Base-by-base conservation (phyloP, 2,329 filamentous ascomycete genomes). In the Pseudopithomyces maydicus region DNA sequence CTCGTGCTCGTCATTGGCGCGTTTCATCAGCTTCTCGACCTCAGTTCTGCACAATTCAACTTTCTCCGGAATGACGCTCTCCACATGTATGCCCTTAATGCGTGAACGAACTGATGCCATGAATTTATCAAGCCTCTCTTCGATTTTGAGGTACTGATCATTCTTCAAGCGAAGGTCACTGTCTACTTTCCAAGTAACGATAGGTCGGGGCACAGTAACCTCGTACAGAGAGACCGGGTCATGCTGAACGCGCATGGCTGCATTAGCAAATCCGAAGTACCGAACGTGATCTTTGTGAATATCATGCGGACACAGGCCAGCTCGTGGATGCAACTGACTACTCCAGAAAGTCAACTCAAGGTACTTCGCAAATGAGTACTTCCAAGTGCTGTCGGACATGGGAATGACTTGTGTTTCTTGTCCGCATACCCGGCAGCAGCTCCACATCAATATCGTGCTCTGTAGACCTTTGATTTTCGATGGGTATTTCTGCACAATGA, bases 271-370 rank as follows among this genome's bases (percentile, higher is more conserved):
- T 43, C 92, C 91, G 75, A 99, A 99, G 74, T 94, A 98, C 29
- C 94, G 88, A 48, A 97, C 85, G 73, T 98, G 94, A 67, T 99
- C 91, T 58, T 89, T 88, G 74, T 97, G 92, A 56, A 97, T 88
- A 71, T 99, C 94, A 72, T 99, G 95, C 15, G 90, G 86, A 72
- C 96, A 99, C 75, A 90, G 81, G 26, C 88, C 86, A 44, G 89
- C 87, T 63, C 85, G 88, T 65, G 88, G 87, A 71, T 88, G 90
- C 47, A 98, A 79, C 36, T 91, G 90, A 41, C 87, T 90, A 70
- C 93, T 94, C 93, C 94, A 99, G 75, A 98, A 98, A 2, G 93
- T 92, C 17, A 99, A 81, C 76, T 99, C 95, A n/a, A 99, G 82
- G 69, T 98, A 99, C 76, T 99, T 99, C 11, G 92, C 95, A 70